Base-by-base conservation (phyloP, 495 filamentous ascomycete species). In the Penicillium bovifimosum region DNA sequence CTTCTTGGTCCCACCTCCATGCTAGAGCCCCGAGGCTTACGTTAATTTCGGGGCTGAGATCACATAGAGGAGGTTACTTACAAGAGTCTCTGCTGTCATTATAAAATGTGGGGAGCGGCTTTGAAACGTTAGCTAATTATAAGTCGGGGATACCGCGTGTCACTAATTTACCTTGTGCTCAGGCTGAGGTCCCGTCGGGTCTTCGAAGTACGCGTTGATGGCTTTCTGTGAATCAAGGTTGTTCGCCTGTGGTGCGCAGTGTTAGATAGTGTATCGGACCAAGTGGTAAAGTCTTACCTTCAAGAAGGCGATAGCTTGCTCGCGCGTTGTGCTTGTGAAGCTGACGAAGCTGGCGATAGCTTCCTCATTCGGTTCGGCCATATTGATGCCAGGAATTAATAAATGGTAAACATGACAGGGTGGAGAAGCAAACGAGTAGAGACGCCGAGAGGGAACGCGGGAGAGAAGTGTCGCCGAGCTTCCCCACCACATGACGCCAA, bases 1-100 rank as follows among this genome's bases (percentile, higher is more conserved):
- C 80, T 49, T 79, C 65, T 26, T 75, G 69, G 52, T 82, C 75
- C 47, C 82, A 81, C 39, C 76, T 71, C 58, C 84, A 84, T 16
- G 76, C 82, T 86, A 27, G 43, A 45, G 18, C 9, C 34, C 34
- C 34, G 7, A 6, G 35, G 28, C 54, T 27, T 26, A 20, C 46
- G 34, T 56, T 41, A 54, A 49, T 53, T 32, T 52, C 39, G 32
- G 3, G 39, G 18, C 17, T 17, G 10, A 14, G 1, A 3, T 6
- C 41, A n/a, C 3, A 24, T 17, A 11, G 27, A 9, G n/a, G 2
- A 11, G 10, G 16, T 27, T 5, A 51, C 58, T 39, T 59, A 67
- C 65, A 54, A 6, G 63, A 46, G 7, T 44, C 28, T 51, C 52
- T 53, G 9, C 50, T 56, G 5, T 70, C 64, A 56, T 64, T 54